These are phyloP conservation scores for Meredithiella fracta DNA, from an alignment of 2,329 filamentous ascomycete species.

Conservation along the genomic window DNA sequence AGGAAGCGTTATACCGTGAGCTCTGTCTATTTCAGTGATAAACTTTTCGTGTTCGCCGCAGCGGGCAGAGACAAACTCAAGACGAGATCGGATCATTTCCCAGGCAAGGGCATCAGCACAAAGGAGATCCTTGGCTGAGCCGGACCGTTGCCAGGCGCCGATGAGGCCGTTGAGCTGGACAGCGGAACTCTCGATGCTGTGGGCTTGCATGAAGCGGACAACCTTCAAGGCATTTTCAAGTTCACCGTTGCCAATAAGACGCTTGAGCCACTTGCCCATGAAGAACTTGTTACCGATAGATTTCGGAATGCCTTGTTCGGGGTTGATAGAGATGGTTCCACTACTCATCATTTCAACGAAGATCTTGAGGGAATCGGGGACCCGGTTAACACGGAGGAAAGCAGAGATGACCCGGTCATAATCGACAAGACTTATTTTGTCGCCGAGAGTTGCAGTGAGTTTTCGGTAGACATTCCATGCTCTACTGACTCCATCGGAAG, in stretches of 20 bases:
- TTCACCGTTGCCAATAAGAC: constrained; percentile 57
- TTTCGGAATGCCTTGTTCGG: constrained; percentile 28
- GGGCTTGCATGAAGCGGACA: constrained; percentile 56
- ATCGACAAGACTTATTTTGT: constrained; percentile 50
- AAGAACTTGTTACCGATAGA: constrained; percentile 58
- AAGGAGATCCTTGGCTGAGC: constrained; percentile 34
- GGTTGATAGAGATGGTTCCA: constrained; percentile 31
- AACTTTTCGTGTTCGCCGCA: constrained; percentile 14
- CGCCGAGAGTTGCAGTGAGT: constrained; percentile 43
- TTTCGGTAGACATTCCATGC: constrained; percentile 54
- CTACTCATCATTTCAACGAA: constrained; percentile 84
- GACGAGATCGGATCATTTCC: constrained; percentile 57
- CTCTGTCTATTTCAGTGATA: neutral
- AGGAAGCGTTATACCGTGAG: constrained; percentile 23
- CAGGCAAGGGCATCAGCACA: constrained; percentile 55
- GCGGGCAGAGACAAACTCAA: constrained; percentile 42
- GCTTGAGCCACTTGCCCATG: constrained; percentile 76
- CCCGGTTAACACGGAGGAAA: constrained; percentile 49
- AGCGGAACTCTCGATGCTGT: constrained; percentile 49
- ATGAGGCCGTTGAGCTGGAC: constrained; percentile 72
- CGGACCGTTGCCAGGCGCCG: constrained; percentile 56
- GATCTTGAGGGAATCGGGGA: constrained; percentile 52
- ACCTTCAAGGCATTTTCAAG: constrained; percentile 56
- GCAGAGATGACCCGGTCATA: constrained; percentile 59
- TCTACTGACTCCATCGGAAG: constrained; percentile 27